Evolutionary conservation across 345 rosid genomes (phyloP).

Genomic region (Turnera subulata): DNA sequence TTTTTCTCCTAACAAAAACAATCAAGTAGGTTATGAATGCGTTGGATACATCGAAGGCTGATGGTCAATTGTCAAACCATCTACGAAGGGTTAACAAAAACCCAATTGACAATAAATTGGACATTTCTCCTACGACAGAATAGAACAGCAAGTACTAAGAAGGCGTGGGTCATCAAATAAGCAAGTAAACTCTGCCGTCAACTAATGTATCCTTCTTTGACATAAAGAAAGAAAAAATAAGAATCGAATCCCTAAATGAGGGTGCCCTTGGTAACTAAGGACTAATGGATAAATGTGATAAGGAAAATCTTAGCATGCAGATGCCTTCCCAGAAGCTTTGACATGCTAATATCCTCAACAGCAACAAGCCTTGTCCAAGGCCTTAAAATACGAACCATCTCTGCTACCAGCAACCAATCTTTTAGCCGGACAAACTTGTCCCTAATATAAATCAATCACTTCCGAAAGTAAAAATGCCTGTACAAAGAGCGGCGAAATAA

Average conservation of each 20-base stretch:
- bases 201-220: constrained; percentile 28
- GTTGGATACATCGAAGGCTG: too few relatives aligned
- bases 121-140: too few relatives aligned
- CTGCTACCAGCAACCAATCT: constrained; percentile 29
- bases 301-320: constrained; percentile 10
- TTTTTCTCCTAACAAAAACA: too few relatives aligned
- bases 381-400: constrained; percentile 14
- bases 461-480: constrained; percentile 33
- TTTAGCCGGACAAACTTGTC: constrained; percentile 30
- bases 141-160: not conserved
- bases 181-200: constrained; percentile 12
- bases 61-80: not conserved
- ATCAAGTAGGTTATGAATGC: too few relatives aligned
- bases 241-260: constrained; percentile 11
- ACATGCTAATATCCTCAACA: too few relatives aligned
- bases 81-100: not conserved
- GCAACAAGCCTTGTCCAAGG: too few relatives aligned
- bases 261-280: constrained; percentile 7
- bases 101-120: too few relatives aligned
- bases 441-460: constrained; percentile 26
- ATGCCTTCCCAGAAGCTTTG: constrained; percentile 2
- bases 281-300: constrained; percentile 16
- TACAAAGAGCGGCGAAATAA: constrained; percentile 31
- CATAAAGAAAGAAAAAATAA: constrained; percentile 25
- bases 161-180: not conserved